Evolutionary conservation across 1,139 yeast species (phyloP).

Genomic region (Debaryomyces psychrophilus): DNA sequence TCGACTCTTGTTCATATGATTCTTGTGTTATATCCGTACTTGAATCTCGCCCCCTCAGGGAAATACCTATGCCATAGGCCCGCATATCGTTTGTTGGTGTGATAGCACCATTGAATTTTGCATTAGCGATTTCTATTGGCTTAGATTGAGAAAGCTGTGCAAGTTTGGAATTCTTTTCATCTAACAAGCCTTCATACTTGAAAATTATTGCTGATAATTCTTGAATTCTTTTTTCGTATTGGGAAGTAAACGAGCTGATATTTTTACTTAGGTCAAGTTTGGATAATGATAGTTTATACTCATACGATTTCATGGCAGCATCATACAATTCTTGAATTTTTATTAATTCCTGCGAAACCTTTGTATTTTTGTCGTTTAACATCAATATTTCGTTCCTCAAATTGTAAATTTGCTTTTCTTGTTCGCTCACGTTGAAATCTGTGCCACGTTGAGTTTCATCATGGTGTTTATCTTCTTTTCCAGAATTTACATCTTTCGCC

Average conservation of each 20-base stretch:
- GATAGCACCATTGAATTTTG: neutral
- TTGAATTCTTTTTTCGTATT: slow-evolving; percentile 35
- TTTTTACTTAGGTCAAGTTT: slow-evolving; percentile 33
- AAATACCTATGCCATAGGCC: neutral
- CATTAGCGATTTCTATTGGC: slow-evolving; percentile 47
- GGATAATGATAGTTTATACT: slow-evolving; percentile 27
- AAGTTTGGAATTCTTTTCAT: slow-evolving; percentile 41
- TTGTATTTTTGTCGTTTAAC: slow-evolving; percentile 23
- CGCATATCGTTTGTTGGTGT: neutral
- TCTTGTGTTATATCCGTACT: neutral
- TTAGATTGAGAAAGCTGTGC: slow-evolving; percentile 41
- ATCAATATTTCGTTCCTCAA: slow-evolving; percentile 25
- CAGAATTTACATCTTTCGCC: neutral
- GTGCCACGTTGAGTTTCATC: neutral
- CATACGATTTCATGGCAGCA: slow-evolving; percentile 22
- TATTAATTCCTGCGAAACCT: slow-evolving; percentile 21
- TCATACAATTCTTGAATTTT: slow-evolving; percentile 22
- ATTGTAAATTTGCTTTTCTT: slow-evolving; percentile 25
- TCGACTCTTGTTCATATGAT: neutral
- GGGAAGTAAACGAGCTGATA: slow-evolving; percentile 24
- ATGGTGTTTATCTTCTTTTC: neutral
- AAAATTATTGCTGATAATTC: slow-evolving; percentile 33
- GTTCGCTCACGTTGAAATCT: slow-evolving; percentile 13
- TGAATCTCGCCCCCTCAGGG: neutral
- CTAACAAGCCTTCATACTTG: slow-evolving; percentile 40